Evolutionary conservation across 2,329 filamentous ascomycete genomes (phyloP).

Genomic region (Trichoderma sp.): DNA sequence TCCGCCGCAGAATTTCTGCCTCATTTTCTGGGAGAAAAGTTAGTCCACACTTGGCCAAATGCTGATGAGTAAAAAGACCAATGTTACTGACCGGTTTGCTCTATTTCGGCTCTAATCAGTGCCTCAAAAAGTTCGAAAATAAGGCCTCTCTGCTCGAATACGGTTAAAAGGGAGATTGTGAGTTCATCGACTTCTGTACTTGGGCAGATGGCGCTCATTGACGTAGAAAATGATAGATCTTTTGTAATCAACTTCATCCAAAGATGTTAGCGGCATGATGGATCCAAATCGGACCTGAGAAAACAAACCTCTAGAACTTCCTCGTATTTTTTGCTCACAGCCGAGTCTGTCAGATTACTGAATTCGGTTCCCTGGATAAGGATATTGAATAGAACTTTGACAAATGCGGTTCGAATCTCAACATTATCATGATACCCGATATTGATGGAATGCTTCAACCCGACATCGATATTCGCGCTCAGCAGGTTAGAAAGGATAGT

Average conservation of each 20-base stretch:
- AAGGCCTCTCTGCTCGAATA: slow-evolving; percentile 67
- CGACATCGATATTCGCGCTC: slow-evolving; percentile 71
- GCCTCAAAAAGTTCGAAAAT: slow-evolving; percentile 66
- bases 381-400: slow-evolving; percentile 71
- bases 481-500: slow-evolving; percentile 68
- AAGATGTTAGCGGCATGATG: not conserved
- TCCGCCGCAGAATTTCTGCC: slow-evolving; percentile 65
- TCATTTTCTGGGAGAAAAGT: slow-evolving; percentile 56
- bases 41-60: slow-evolving; percentile 10
- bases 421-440: slow-evolving; percentile 72
- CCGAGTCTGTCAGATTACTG: slow-evolving; percentile 65
- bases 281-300: not conserved
- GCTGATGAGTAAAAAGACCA: not conserved
- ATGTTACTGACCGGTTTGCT: slow-evolving; percentile 57
- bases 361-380: slow-evolving; percentile 72
- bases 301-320: slow-evolving; percentile 56
- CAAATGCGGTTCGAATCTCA: slow-evolving; percentile 69
- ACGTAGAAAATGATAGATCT: slow-evolving; percentile 63
- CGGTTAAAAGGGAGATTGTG: slow-evolving; percentile 65
- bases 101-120: slow-evolving; percentile 68
- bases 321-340: slow-evolving; percentile 69
- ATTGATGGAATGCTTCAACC: slow-evolving; percentile 67
- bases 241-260: slow-evolving; percentile 57
- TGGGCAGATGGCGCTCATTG: slow-evolving; percentile 66
- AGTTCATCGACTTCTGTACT: slow-evolving; percentile 70